Percentiles rank a stretch among this genome's conserved stretches.
Evolutionary conservation across 1,139 yeast genomes (phyloP).

Genomic region (Yamadazyma aaseri): DNA sequence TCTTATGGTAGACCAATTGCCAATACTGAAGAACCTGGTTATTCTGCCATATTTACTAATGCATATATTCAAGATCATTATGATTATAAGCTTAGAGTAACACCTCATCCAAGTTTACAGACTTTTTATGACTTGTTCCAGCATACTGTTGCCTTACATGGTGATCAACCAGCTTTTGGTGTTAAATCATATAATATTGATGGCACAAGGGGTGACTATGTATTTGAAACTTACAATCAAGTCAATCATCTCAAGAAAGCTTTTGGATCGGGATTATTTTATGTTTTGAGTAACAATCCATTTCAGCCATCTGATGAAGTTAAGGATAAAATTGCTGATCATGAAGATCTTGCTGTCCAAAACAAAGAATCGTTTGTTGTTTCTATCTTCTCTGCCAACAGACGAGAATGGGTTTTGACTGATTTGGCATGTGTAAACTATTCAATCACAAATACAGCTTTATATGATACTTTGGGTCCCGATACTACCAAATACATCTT

Average conservation of each 20-base stretch:
- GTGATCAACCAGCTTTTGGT: conserved; percentile 51
- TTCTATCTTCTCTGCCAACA: conserved; percentile 34
- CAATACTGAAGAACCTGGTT: conserved; percentile 46
- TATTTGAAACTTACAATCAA: conserved; percentile 45
- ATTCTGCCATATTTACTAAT: conserved; percentile 56
- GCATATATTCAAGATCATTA: conserved; percentile 17
- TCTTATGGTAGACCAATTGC: conserved; percentile 37
- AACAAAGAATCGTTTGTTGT: conserved; percentile 29
- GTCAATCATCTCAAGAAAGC: conserved; percentile 42
- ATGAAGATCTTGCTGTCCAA: conserved; percentile 22
- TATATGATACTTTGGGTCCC: conserved; percentile 42
- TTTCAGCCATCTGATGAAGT: conserved; percentile 27
- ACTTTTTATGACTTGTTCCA: conserved; percentile 53
- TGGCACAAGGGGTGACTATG: conserved; percentile 46
- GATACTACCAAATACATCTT: conserved; percentile 36
- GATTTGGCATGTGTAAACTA: conserved; percentile 38
- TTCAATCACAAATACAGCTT: conserved; percentile 38
- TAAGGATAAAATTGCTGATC: conserved; percentile 23
- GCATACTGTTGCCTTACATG: conserved; percentile 33
- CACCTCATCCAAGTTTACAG: conserved; percentile 48
- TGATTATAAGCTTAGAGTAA: conserved; percentile 38
- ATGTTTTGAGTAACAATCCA: conserved; percentile 47
- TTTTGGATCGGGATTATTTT: conserved; percentile 66
- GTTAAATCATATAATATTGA: conserved; percentile 35
- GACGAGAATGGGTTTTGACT: conserved; percentile 39